Evolutionary conservation across 2,329 filamentous ascomycete genomes (phyloP).

Genomic region (Berkeleyomyces basicola): DNA sequence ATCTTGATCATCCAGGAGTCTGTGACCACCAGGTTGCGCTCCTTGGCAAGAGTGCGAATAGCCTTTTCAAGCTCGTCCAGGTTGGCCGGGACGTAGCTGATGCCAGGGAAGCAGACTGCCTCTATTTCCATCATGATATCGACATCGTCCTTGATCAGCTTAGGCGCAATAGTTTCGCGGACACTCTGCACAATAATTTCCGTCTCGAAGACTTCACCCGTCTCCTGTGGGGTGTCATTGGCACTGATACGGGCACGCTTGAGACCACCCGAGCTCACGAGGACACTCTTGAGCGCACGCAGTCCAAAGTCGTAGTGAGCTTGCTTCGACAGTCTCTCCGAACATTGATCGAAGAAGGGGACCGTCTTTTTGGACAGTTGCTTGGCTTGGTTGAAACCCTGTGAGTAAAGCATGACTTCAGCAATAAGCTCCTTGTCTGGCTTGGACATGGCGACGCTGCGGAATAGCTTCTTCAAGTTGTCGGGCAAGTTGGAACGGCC

Average conservation of each 20-base stretch:
- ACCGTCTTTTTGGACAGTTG: slow-evolving; percentile 86
- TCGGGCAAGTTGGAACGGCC: slow-evolving; percentile 95
- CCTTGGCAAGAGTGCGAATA: slow-evolving; percentile 65
- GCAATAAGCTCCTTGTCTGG: slow-evolving; percentile 98
- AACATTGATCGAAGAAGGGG: slow-evolving; percentile 92
- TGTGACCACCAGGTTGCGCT: slow-evolving; percentile 75
- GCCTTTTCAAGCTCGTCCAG: slow-evolving; percentile 63
- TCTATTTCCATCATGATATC: slow-evolving; percentile 78
- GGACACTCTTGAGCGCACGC: slow-evolving; percentile 92
- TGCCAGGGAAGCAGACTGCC: slow-evolving; percentile 71
- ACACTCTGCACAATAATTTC: slow-evolving; percentile 98
- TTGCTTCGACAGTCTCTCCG: slow-evolving; percentile 71
- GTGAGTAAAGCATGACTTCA: slow-evolving; percentile 99
- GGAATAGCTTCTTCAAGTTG: slow-evolving; percentile 98
- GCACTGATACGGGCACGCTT: slow-evolving; percentile 63
- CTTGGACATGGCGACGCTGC: slow-evolving; percentile 98
- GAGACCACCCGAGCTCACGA: slow-evolving; percentile 90
- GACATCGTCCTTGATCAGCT: slow-evolving; percentile 84
- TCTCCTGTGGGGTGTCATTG: slow-evolving; percentile 27
- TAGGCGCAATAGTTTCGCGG: slow-evolving; percentile 93
- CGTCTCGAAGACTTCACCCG: slow-evolving; percentile 48
- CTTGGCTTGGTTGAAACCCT: slow-evolving; percentile 96
- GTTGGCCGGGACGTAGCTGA: slow-evolving; percentile 82
- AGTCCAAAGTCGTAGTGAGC: slow-evolving; percentile 98
- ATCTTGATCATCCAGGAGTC: slow-evolving; percentile 97